Base-by-base conservation (phyloP, 345 rosid species). In the Salix exigua region DNA sequence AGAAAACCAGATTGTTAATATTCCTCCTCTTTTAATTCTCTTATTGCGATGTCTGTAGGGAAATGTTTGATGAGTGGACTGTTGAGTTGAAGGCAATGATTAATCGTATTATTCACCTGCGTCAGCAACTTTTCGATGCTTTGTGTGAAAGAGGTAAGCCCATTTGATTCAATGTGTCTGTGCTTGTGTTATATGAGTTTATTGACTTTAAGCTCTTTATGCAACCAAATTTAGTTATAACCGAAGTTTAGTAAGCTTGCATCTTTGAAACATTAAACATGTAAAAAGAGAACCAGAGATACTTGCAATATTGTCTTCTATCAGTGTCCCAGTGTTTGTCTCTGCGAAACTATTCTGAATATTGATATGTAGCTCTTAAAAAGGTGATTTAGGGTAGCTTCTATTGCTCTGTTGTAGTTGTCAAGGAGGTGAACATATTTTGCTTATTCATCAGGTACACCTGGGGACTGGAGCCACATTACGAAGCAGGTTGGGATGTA, bases 391-490 rank as follows among this genome's bases (percentile, higher is more conserved):
- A 37, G 53, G 21, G 28, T 3, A 31, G 66, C 16, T 72, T 44
- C 55, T 26, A 21, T 44, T 31, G 4, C 19, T 46, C 28, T 7
- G 70, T n/a, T 2, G 62, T 14, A 11, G 18, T 55, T 50, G 50
- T 58, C 44, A 72, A 23, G 37, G 30, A 71, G 48, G 66, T 14
- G 21, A 72, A 72, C 48, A 48, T 48, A 19, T 48, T 48, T 1
- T 48, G 19, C 21, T 48, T 5, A 28, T 28, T 73, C 53, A 55
- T 68, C 88, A 90, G 93, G 91, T 38, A 88, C 91, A 21, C 89
- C 89, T 31, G 97, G 97, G 79, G 92, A 91, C 74, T 92, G 95
- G 97, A 89, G 85, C 84, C 97, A 92, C 87, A 86, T 91, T 72
- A 80, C 82, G 63, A 87, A 87, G 79, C 95, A 90, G 85, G 89